phyloP scores from a whole-genome alignment of 805 yeast species.

The Cyberlindnera mississippiensis region DNA sequence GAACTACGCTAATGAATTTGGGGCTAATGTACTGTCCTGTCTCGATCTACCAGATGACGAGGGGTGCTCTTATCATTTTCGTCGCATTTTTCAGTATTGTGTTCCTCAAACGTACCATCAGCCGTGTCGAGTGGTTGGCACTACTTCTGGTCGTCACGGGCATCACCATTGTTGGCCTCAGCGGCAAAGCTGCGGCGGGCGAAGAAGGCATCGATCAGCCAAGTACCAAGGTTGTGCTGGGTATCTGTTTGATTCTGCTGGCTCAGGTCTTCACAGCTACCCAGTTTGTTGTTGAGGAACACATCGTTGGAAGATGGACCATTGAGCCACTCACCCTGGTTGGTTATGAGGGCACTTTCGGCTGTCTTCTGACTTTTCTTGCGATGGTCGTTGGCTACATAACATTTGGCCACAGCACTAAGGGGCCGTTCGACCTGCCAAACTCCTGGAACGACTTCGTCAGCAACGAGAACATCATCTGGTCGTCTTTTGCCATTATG shows the following conservation, averaged over 20 bases:
- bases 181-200: slow-evolving; percentile 44
- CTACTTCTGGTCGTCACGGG: slow-evolving; percentile 64
- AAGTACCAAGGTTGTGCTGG: slow-evolving; percentile 39
- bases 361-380: slow-evolving; percentile 41
- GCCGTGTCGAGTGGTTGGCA: slow-evolving; percentile 64
- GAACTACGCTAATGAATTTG: slow-evolving; percentile 72
- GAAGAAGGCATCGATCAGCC: slow-evolving; percentile 4
- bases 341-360: slow-evolving; percentile 72
- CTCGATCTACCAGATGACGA: slow-evolving; percentile 79
- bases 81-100: slow-evolving; percentile 69
- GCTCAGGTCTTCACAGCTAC: slow-evolving; percentile 70
- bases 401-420: slow-evolving; percentile 34
- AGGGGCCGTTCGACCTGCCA: slow-evolving; percentile 49
- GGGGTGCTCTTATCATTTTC: slow-evolving; percentile 72
- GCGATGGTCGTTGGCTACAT: slow-evolving; percentile 43
- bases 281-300: slow-evolving; percentile 78
- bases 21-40: slow-evolving; percentile 75
- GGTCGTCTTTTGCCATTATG: slow-evolving; percentile 63
- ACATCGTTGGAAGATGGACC: slow-evolving; percentile 48
- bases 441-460: slow-evolving; percentile 49
- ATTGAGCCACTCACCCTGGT: slow-evolving; percentile 63
- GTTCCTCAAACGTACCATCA: slow-evolving; percentile 52
- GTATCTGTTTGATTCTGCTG: slow-evolving; percentile 52
- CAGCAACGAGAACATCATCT: slow-evolving; percentile 38
- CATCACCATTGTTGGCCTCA: slow-evolving; percentile 66